A percentile compares a stretch with the other conserved stretches of the same genome.
Evolutionary conservation across 139 green algal genomes (phyloP).

Genomic region (Chlorella sp.): DNA sequence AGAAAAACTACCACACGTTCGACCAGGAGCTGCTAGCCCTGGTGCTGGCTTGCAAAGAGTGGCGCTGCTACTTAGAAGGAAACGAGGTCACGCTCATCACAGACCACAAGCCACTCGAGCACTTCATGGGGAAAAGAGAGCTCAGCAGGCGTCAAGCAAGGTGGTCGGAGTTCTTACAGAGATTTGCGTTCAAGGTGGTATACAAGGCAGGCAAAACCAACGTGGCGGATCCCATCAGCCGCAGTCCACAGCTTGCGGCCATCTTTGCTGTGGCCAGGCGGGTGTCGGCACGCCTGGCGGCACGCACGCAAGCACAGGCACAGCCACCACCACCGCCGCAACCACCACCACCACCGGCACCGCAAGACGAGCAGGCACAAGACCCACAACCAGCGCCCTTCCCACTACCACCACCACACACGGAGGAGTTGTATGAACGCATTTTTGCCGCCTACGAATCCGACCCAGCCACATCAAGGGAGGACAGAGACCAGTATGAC

Average conservation of each 20-base stretch:
- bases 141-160: not conserved
- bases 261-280: not conserved
- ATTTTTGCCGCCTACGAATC: no score
- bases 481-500: no score
- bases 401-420: no score
- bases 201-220: not conserved
- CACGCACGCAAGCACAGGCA: no score
- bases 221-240: not conserved
- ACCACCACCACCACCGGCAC: not conserved
- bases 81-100: slow-evolving; percentile 3
- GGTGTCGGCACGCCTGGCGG: not conserved
- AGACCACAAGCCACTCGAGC: slow-evolving; percentile 5
- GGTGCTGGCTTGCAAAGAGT: slow-evolving; percentile 10
- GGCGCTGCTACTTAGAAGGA: slow-evolving; percentile 6
- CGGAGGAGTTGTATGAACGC: no score
- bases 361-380: no score
- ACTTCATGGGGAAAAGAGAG: not conserved
- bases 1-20: not conserved
- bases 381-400: no score
- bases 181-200: not conserved
- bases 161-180: not conserved
- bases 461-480: no score
- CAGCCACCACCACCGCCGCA: not conserved
- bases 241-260: not conserved
- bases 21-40: slow-evolving; percentile 29